Evolutionary conservation across 2,329 filamentous ascomycete genomes (phyloP), one percentile per base, ranked within the genome.

Genomic region (Metarhizium sp.): DNA sequence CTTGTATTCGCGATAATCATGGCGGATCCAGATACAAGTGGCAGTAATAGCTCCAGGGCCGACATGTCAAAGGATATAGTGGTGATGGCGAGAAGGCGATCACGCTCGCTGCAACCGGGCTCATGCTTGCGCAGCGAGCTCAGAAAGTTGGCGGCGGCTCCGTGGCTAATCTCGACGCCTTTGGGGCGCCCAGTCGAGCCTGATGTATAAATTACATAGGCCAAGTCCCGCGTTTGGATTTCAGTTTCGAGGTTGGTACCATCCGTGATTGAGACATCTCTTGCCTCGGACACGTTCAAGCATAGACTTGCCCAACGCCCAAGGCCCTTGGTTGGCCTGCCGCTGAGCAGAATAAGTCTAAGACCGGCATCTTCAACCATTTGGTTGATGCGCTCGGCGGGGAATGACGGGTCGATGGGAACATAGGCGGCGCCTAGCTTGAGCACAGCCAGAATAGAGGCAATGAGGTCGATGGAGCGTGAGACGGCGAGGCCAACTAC

Each of bases 151-250:
- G 13, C 7, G 13, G n/a, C 13, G 6, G 42, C 42, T 14, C 42
- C 42, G 42, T 45, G 42, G 6, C 7, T 7, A 7, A 45, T 16
- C 42, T 16, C 13, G 14, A 45, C 42, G 42, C 42, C 42, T 18
- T 45, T 45, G 6, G 42, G 62, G 6, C 49, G 57, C 6, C 63
- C 64, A 1, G 64, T 66, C 4, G 57, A 59, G 10, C 63, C 64
- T 2, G 62, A 64, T 4, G 42, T 45, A 18, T 16, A 45, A 7
- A 45, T 11, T 7, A 45, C n/a, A 16, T 45, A 45, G 3, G 36
- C 36, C 10, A 40, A 14, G 36, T 40, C 36, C 10, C 14, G 10
- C 6, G 6, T 14, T 2, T 40, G 36, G 6, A 40, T 14, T 3
- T 40, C 2, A 3, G 5, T 40, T 14, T 14, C 14, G 10, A 14